phyloP scores from a whole-genome alignment of 441 rosid genomes.

The Eutrema salsugineum region DNA sequence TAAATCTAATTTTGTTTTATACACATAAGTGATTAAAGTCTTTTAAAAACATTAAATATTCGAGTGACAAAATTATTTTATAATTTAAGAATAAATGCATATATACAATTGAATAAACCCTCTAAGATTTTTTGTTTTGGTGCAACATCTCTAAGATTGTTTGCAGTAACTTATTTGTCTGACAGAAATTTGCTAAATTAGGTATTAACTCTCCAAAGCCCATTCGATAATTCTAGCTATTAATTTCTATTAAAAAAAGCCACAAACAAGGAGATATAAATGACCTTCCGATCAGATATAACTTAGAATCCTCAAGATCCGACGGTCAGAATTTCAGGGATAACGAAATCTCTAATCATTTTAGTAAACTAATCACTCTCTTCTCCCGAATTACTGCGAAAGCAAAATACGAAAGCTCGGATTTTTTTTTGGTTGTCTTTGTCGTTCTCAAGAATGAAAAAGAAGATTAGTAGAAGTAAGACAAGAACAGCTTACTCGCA shows the following conservation, averaged over 20 bases:
- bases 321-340: background rate
- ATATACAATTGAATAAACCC: no score
- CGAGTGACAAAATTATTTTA: no score
- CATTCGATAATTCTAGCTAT: no score
- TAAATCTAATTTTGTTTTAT: no score
- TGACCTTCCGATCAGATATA: constrained; percentile 10
- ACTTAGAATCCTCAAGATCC: constrained; percentile 12
- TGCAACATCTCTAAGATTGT: no score
- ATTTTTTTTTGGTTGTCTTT: constrained; percentile 12
- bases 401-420: background rate
- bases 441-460: constrained; percentile 33
- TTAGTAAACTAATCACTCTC: background rate
- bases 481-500: background rate
- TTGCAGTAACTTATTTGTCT: no score
- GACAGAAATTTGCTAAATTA: no score
- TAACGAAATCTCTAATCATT: constrained; percentile 1
- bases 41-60: no score
- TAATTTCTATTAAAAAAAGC: background rate
- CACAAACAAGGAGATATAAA: background rate
- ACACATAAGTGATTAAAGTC: no score
- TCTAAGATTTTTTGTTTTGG: no score
- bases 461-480: constrained; percentile 3
- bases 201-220: no score
- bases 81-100: no score
- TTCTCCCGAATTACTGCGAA: constrained; percentile 16